phyloP scores from a whole-genome alignment of 2,329 filamentous ascomycete species.

The Cercospora sp. region DNA sequence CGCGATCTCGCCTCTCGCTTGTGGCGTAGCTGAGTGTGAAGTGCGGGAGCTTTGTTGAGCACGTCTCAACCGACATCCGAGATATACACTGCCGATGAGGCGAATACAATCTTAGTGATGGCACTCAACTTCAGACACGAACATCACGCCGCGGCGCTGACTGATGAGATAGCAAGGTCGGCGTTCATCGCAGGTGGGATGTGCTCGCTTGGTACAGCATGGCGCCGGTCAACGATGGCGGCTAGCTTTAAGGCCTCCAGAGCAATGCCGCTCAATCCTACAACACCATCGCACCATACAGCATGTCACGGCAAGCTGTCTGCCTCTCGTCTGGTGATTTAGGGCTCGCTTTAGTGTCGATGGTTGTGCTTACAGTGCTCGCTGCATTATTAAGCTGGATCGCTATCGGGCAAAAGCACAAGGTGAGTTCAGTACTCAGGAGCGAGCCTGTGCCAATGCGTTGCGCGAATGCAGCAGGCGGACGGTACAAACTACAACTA shows the following conservation, averaged over 20 bases:
- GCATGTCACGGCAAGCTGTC: not conserved
- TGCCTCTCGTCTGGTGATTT: not conserved
- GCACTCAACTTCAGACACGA: not conserved
- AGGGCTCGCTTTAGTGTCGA: not conserved
- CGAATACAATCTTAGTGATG: not conserved
- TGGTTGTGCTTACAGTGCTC: not conserved
- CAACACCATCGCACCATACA: not conserved
- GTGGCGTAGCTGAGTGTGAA: constrained; percentile 3
- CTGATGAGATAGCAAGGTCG: not conserved
- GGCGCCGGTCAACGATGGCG: not conserved
- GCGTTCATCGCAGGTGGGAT: not conserved
- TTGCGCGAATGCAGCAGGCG: not conserved
- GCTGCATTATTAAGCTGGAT: not conserved
- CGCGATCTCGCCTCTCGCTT: constrained; percentile 5
- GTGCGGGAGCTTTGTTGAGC: constrained; percentile 12
- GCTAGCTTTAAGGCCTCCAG: not conserved
- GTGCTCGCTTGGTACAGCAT: not conserved
- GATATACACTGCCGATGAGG: not conserved
- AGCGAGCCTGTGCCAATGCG: not conserved
- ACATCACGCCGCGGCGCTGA: not conserved
- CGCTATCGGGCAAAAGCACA: not conserved
- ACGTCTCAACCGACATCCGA: constrained; percentile 9
- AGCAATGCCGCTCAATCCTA: not conserved
- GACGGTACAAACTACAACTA: not conserved
- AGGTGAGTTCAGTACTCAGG: not conserved